Percentiles rank a stretch among this genome's conserved stretches.
phyloP scores from a whole-genome alignment of 108 stramenopile species.

The Aurantiochytrium sp. region DNA sequence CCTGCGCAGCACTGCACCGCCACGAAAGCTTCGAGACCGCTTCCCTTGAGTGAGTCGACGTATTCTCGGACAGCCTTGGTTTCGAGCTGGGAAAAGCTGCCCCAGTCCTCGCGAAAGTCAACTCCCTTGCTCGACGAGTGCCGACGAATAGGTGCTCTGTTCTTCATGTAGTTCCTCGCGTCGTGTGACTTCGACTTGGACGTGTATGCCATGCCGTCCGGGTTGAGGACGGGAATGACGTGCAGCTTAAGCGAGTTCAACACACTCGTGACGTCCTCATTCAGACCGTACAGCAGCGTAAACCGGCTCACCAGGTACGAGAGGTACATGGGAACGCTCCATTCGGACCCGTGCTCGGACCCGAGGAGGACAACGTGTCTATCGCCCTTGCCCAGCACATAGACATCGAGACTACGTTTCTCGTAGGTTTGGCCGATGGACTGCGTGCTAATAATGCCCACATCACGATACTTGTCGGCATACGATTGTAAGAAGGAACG shows the following conservation, averaged over 20 bases:
- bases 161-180: neutral
- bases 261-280: neutral
- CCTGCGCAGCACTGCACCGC: neutral
- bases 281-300: neutral
- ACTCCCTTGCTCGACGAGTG: neutral
- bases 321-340: slow-evolving; percentile 5
- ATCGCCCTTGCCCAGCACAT: neutral
- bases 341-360: slow-evolving; percentile 6
- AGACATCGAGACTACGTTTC: neutral
- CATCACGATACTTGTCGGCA: neutral
- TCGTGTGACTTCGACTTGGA: neutral
- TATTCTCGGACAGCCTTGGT: neutral
- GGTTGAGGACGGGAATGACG: neutral
- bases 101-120: slow-evolving; percentile 15
- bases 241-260: neutral
- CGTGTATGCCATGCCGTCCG: neutral
- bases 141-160: neutral
- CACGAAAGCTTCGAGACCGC: neutral
- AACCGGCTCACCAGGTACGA: neutral
- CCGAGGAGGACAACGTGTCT: neutral
- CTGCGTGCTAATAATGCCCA: neutral
- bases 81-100: neutral
- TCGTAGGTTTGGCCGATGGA: slow-evolving; percentile 8
- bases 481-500: neutral
- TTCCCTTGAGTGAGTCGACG: neutral